Conservation (phyloP, 257 asterid genomes). For the Ajuga chamaepitys region DNA sequence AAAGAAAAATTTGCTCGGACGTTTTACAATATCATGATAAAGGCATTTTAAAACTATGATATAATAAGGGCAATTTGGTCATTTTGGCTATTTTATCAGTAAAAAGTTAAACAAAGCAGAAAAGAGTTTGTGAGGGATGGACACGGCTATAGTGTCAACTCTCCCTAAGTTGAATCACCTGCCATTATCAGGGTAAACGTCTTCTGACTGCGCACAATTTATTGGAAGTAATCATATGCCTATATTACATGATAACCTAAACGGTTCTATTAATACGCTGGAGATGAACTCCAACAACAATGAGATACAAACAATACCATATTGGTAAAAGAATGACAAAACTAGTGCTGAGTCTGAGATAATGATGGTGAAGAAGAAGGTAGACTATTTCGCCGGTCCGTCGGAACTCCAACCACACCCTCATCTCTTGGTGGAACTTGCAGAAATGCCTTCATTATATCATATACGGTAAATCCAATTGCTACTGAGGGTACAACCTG, state of each 20-base stretch:
- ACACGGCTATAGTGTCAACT: no score
- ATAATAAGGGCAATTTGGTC: no score
- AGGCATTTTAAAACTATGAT: no score
- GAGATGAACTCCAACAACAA: neutral
- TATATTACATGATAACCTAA: neutral
- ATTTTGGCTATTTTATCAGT: no score
- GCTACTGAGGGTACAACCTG: slow-evolving; percentile 98
- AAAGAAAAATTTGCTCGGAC: no score
- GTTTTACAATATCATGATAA: no score
- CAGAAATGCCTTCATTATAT: slow-evolving; percentile 66
- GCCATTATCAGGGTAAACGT: neutral
- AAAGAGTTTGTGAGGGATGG: no score
- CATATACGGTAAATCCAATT: slow-evolving; percentile 85
- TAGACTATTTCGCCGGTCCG: slow-evolving; percentile 24
- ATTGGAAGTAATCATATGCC: slow-evolving; percentile 5
- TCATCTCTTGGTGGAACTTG: slow-evolving; percentile 82
- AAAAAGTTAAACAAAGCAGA: no score
- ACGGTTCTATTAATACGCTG: neutral
- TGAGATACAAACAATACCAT: neutral
- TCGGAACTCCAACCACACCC: slow-evolving; percentile 27
- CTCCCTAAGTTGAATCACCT: neutral
- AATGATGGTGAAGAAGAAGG: slow-evolving; percentile 35
- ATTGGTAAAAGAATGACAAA: slow-evolving; percentile 1
- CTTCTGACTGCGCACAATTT: neutral
- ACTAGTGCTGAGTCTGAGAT: slow-evolving; percentile 26